Evolutionary conservation across 768 basidiomycete species (phyloP).

Genomic region (Tricholoma sp.): DNA sequence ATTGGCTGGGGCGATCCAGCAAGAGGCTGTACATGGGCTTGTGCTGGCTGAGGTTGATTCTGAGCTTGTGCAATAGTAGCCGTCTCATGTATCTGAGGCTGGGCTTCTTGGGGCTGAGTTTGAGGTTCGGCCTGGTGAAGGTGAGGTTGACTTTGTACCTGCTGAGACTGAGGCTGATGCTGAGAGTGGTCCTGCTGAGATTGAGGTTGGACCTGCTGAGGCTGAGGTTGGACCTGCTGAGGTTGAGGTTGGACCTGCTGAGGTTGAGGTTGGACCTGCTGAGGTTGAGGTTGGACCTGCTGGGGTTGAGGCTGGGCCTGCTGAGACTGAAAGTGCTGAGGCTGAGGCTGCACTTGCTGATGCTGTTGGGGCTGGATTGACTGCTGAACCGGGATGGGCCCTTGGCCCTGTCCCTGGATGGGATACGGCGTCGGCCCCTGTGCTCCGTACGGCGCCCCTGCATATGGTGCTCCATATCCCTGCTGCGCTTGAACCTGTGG

Average conservation of each 20-base stretch:
- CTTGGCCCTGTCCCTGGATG: constrained; percentile 20
- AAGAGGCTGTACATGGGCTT: constrained; percentile 13
- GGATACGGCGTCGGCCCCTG: constrained; percentile 38
- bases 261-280: constrained; percentile 11
- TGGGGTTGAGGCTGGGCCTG: constrained; percentile 11
- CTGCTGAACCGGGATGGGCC: background rate
- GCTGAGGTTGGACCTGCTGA: constrained; percentile 16
- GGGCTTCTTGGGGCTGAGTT: constrained; percentile 5
- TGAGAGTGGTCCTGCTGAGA: constrained; percentile 5
- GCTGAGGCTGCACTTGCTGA: background rate
- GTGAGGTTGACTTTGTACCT: too few relatives aligned
- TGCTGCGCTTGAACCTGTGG: constrained; percentile 21
- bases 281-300: constrained; percentile 13
- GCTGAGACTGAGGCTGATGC: constrained; percentile 10
- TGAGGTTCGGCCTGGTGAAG: constrained; percentile 16
- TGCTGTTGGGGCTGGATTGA: background rate
- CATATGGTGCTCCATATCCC: constrained; percentile 16
- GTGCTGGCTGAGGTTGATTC: constrained; percentile 11
- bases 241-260: constrained; percentile 19
- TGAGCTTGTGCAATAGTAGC: constrained; percentile 15
- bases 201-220: constrained; percentile 13
- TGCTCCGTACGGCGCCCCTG: constrained; percentile 28
- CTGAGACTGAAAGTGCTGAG: constrained; percentile 9
- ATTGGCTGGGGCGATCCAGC: constrained; percentile 17
- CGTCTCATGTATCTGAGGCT: constrained; percentile 7